These are phyloP conservation scores for Leishmania aethiopica DNA, from an alignment of 208 protist genomes.

Conservation along the genomic window DNA sequence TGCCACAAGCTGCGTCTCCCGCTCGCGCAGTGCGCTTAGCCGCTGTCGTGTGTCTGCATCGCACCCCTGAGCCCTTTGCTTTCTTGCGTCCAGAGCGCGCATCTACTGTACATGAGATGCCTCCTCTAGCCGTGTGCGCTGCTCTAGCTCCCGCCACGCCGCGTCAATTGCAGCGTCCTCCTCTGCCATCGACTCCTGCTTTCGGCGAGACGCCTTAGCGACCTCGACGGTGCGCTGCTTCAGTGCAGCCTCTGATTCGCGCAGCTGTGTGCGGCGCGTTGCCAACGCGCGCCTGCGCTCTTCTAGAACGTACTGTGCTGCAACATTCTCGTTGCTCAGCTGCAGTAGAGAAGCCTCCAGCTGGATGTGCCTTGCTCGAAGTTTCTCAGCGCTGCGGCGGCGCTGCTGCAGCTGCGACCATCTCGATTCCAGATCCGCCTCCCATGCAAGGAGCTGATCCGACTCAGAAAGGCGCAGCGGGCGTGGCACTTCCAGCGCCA, in stretches of 20 bases:
- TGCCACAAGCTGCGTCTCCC: conserved; percentile 27
- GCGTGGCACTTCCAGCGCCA: conserved; percentile 12
- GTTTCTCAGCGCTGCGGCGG: conserved; percentile 7
- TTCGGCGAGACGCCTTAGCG: background rate
- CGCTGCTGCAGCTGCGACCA: conserved; percentile 17
- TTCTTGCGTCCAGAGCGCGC: conserved; percentile 26
- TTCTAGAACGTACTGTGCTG: conserved; percentile 15
- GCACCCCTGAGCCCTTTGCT: conserved; percentile 22
- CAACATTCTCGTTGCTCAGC: conserved; percentile 43
- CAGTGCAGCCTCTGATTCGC: conserved; percentile 21
- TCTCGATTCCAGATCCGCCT: conserved; percentile 9
- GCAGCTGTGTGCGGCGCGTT: conserved; percentile 32
- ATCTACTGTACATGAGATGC: conserved; percentile 32
- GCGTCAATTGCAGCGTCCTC: conserved; percentile 14
- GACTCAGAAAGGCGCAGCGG: conserved; percentile 9
- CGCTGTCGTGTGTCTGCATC: conserved; percentile 26
- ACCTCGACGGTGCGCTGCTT: background rate
- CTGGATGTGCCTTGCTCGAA: conserved; percentile 15
- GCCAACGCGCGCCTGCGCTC: conserved; percentile 23
- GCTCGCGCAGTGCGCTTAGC: conserved; percentile 30
- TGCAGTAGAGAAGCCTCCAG: conserved; percentile 45
- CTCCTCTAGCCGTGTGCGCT: conserved; percentile 25
- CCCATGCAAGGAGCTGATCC: conserved; percentile 24
- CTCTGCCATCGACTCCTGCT: conserved; percentile 5
- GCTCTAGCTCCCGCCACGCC: conserved; percentile 19